Evolutionary conservation across 2,329 filamentous ascomycete species (phyloP), one percentile per base, ranked within the genome.

Genomic region (Colletotrichum eremochloae): DNA sequence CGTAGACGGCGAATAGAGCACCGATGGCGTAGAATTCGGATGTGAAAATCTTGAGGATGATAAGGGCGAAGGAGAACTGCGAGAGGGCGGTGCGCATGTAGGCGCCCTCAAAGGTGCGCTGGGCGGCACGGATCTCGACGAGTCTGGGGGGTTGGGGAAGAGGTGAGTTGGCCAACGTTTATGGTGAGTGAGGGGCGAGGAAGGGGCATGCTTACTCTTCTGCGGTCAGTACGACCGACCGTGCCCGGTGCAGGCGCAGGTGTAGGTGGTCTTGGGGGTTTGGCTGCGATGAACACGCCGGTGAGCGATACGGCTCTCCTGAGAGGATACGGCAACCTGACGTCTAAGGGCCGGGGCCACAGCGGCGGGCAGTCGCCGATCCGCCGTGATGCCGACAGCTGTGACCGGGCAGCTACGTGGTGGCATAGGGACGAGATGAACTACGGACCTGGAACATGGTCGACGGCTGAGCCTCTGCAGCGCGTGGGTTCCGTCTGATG

Each of bases 31-130:
- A 98, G 86, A 99, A 98, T 80, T 98, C 96, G 64, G 92, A 89
- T 11, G 95, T 98, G 85, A 99, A 98, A 82, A 99, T 97, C 84
- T 97, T 97, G 76, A 97, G 90, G 64, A 99, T 94, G 74, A 99
- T 92, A 62, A 99, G 91, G 29, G 96, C 92, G 82, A 99, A 98
- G 68, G 93, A 96, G 85, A 98, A 98, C 79, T 98, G 95, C 3
- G 94, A 94, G 29, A 99, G 90, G 3, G 96, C 95, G 0, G 96
- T 99, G 73, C 96, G 93, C 79, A 98, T 93, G 83, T 98, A 99
- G 31, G 96, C 96, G 31, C 96, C 96, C 83, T 99, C 96, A 78
- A 98, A 99, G 2, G 96, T 99, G 67, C 96, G 91, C 81, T 99
- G 96, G 14, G 96, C 94, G 15, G 96, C 96, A 75, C 96, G 94